Evolutionary conservation across 1,284 basidiomycete species (phyloP).

Genomic region (Fomitiporia mediterranea): DNA sequence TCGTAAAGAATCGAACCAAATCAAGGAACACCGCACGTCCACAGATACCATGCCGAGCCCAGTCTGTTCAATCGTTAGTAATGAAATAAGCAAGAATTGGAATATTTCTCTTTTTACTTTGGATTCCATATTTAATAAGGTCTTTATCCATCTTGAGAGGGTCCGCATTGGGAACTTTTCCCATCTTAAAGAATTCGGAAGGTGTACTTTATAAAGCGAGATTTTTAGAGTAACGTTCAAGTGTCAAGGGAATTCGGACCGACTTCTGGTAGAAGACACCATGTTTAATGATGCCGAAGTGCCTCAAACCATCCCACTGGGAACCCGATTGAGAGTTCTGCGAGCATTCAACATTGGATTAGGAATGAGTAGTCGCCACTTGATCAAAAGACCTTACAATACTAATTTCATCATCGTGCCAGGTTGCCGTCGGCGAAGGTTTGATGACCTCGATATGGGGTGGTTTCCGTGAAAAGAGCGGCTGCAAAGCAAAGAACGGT

Average conservation of each 20-base stretch:
- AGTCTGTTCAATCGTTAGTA: constrained; percentile 44
- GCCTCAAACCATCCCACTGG: constrained; percentile 70
- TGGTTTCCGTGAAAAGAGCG: constrained; percentile 49
- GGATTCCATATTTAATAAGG: constrained; percentile 55
- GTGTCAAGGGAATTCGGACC: constrained; percentile 4
- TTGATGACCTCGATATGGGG: constrained; percentile 44
- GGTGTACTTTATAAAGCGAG: constrained; percentile 38
- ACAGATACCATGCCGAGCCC: constrained; percentile 70
- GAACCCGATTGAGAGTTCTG: constrained; percentile 73
- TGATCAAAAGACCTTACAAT: constrained; percentile 43
- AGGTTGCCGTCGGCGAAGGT: constrained; percentile 28
- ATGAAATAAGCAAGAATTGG: background rate
- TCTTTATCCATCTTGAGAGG: constrained; percentile 47
- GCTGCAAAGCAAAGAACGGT: constrained; percentile 34
- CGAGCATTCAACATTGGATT: background rate
- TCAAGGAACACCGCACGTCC: constrained; percentile 68
- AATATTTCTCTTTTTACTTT: constrained; percentile 42
- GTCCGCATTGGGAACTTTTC: constrained; percentile 43
- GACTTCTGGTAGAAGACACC: constrained; percentile 64
- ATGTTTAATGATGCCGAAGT: constrained; percentile 52
- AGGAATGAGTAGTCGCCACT: background rate
- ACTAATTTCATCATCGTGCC: constrained; percentile 59
- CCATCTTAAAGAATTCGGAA: constrained; percentile 39
- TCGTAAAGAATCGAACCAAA: constrained; percentile 49
- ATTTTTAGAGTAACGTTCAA: background rate